Base-by-base conservation (phyloP, 2,329 filamentous ascomycete species). In the Colletotrichum euphorbiae region DNA sequence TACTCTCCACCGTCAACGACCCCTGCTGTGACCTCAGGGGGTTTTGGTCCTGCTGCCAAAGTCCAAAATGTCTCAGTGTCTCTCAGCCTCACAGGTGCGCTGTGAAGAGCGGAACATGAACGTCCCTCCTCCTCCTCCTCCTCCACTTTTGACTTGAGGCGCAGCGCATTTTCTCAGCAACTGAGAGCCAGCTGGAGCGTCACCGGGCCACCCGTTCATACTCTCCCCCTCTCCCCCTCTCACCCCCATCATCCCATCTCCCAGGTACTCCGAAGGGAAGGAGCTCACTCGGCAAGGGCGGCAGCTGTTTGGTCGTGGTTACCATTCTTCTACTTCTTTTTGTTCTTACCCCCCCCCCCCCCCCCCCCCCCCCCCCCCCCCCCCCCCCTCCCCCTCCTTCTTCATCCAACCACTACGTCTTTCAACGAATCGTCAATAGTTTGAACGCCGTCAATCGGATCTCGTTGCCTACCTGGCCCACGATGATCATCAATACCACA, bases 191-290 rank as follows among this genome's bases (percentile, higher is more conserved):
- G 45, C 2, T 28, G 24, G 9, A 11, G 28, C 17, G 50, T 45
- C 63, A 28, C 42, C 58, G 17, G 51, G 45, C 64, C 60, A 48
- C 65, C 60, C n/a, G 65, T 67, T 67, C 65, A 12, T n/a, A n/a
- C n/a, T n/a, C n/a, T n/a, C n/a, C n/a, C n/a, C n/a, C n/a, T n/a
- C n/a, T n/a, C n/a, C n/a, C n/a, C n/a, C n/a, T n/a, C n/a, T n/a
- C n/a, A n/a, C n/a, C n/a, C n/a, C n/a, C n/a, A n/a, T n/a, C n/a
- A 45, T 43, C 15, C 54, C 31, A 19, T 62, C 50, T 24, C 45
- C 43, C 13, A 28, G 15, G 12, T 48, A 38, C 55, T 48, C 55
- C 42, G 28, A 42, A 38, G 40, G 24, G 42, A 19, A 17, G 38
- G 24, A 33, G 55, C 42, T 58, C 55, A 60, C 43, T 50, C 56